These are phyloP conservation scores for Asterochloris sp. DNA, from an alignment of 139 green algal species.

Conservation along the genomic window DNA sequence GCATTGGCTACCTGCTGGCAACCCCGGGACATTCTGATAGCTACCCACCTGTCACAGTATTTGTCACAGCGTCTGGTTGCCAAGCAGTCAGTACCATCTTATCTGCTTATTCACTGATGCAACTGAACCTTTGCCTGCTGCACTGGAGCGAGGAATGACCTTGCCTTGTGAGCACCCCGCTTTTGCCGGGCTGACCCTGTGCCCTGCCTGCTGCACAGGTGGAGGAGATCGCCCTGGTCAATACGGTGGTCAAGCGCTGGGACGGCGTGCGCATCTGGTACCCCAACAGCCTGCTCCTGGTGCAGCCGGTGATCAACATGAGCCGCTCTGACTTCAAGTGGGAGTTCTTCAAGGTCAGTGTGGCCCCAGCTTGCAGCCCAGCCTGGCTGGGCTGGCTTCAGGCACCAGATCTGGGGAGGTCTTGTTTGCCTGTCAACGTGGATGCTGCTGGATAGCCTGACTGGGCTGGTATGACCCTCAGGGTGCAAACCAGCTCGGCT, in stretches of 20 bases:
- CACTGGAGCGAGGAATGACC: background rate
- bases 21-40: background rate
- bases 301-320: conserved; percentile 46
- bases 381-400: background rate
- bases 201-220: conserved; percentile 25
- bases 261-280: conserved; percentile 48
- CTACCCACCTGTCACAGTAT: background rate
- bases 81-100: background rate
- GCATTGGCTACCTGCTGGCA: background rate
- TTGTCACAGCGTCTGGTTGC: background rate
- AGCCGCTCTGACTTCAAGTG: conserved; percentile 38
- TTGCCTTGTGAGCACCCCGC: too few species aligned
- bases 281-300: conserved; percentile 42
- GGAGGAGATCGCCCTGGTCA: conserved; percentile 55
- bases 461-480: too few species aligned
- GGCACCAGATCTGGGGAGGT: too few species aligned
- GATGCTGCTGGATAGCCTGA: too few species aligned
- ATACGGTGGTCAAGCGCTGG: conserved; percentile 31
- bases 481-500: too few species aligned
- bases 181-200: too few species aligned
- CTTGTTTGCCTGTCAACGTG: too few species aligned
- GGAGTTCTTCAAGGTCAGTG: conserved; percentile 39
- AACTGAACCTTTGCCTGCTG: background rate
- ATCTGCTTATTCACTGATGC: background rate
- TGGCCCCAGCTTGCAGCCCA: background rate